Evolutionary conservation across 257 asterid species (phyloP).

Genomic region (Nyctanthes arbortristis): DNA sequence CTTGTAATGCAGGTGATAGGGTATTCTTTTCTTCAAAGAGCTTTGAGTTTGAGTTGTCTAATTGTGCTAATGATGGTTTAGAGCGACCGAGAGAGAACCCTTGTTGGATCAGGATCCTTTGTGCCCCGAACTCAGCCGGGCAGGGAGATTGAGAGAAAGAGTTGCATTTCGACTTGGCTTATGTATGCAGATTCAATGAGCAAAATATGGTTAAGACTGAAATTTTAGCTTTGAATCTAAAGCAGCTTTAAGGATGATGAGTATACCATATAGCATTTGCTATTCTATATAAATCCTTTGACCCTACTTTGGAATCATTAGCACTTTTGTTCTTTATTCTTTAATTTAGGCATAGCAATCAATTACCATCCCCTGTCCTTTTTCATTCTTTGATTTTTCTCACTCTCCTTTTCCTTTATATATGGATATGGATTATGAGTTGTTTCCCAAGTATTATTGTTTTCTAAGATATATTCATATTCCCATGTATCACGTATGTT

Average conservation of each 20-base stretch:
- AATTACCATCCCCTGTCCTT: slow-evolving; percentile 19
- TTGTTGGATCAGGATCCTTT: too few relatives aligned
- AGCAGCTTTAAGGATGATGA: slow-evolving; percentile 58
- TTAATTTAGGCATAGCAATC: slow-evolving; percentile 39
- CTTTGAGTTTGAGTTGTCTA: slow-evolving; percentile 33
- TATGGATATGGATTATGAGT: too few relatives aligned
- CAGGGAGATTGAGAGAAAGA: slow-evolving; percentile 21
- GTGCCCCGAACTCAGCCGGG: too few relatives aligned
- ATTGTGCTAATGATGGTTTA: slow-evolving; percentile 48
- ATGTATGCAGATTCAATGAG: slow-evolving; percentile 22
- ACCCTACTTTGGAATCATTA: slow-evolving; percentile 65
- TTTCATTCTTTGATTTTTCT: neutral
- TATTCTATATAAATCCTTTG: too few relatives aligned
- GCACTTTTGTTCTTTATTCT: slow-evolving; percentile 40
- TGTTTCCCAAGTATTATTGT: too few relatives aligned
- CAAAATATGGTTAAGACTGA: slow-evolving; percentile 12
- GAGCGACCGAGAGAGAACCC: too few relatives aligned
- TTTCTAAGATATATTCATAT: neutral
- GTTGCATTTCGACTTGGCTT: slow-evolving; percentile 17
- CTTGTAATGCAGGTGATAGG: slow-evolving; percentile 58
- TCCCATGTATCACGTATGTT: neutral
- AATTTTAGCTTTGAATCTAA: slow-evolving; percentile 43
- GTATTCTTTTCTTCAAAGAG: slow-evolving; percentile 40
- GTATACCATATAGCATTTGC: slow-evolving; percentile 44
- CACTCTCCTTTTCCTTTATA: neutral